Conservation (phyloP, 2,329 filamentous ascomycete genomes). For the Botrytis fragariae region DNA sequence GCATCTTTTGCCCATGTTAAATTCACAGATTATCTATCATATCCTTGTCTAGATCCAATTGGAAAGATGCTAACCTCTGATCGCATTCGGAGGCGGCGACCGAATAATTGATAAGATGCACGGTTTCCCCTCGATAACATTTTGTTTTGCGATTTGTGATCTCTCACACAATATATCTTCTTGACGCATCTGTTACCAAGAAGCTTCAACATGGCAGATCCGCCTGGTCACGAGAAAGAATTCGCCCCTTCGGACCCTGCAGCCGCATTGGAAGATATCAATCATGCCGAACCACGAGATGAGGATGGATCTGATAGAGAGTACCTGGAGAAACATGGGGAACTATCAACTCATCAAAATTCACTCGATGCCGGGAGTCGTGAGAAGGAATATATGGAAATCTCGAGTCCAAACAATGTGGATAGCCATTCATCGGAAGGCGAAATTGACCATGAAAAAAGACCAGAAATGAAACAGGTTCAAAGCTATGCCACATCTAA, state of each 20-base stretch:
- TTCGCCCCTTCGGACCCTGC: slow-evolving; percentile 11
- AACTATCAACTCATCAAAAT: slow-evolving; percentile 13
- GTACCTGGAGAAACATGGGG: slow-evolving; percentile 10
- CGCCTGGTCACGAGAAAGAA: slow-evolving; percentile 16
- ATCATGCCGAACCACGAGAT: slow-evolving; percentile 15
- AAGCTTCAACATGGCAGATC: slow-evolving; percentile 14
- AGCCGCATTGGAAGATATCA: slow-evolving; percentile 2
- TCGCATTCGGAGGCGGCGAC: not conserved
- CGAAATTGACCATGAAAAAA: slow-evolving; percentile 28
- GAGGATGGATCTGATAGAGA: slow-evolving; percentile 20
- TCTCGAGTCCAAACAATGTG: slow-evolving; percentile 25
- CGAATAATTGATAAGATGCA: slow-evolving; percentile 4
- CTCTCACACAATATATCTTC: not conserved
- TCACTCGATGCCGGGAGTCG: slow-evolving; percentile 10
- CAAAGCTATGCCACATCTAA: slow-evolving; percentile 55
- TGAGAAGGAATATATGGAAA: slow-evolving; percentile 34
- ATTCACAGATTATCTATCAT: not conserved
- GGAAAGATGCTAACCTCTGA: slow-evolving; percentile 9
- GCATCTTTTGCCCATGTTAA: not conserved
- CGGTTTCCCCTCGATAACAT: not conserved
- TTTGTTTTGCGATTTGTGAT: not conserved
- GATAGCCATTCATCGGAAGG: slow-evolving; percentile 24
- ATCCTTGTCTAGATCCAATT: not conserved
- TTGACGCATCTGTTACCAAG: not conserved
- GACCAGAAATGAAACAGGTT: slow-evolving; percentile 43